These are phyloP conservation scores for Auricularia heimuer DNA, from an alignment of 768 basidiomycete species.

Conservation along the genomic window DNA sequence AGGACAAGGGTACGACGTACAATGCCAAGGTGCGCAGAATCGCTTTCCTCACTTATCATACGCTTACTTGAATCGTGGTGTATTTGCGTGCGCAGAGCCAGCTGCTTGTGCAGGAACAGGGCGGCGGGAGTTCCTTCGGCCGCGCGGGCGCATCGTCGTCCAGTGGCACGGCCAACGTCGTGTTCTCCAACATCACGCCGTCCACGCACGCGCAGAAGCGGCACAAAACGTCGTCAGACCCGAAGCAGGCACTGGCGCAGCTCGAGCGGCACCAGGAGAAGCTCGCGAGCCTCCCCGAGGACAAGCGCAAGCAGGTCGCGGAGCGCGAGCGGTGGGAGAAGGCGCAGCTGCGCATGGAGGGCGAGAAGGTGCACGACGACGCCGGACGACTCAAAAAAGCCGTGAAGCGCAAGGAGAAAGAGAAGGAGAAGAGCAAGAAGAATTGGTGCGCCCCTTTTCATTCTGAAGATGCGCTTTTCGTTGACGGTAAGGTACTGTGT, in stretches of 20 bases:
- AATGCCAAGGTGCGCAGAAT: slow-evolving; percentile 39
- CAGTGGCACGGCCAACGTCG: slow-evolving; percentile 41
- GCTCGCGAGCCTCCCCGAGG: slow-evolving; percentile 65
- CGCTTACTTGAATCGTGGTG: slow-evolving; percentile 4
- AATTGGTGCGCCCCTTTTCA: slow-evolving; percentile 52
- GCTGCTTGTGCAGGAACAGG: slow-evolving; percentile 54
- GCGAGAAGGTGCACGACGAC: slow-evolving; percentile 86
- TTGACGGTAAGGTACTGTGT: slow-evolving; percentile 5
- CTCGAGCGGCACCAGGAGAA: slow-evolving; percentile 69
- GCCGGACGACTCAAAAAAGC: slow-evolving; percentile 83
- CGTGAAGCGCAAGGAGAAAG: slow-evolving; percentile 84
- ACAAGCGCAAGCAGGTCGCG: slow-evolving; percentile 69
- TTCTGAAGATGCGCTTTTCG: slow-evolving; percentile 1
- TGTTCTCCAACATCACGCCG: slow-evolving; percentile 57
- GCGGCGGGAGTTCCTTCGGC: background rate
- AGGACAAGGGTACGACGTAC: slow-evolving; percentile 29
- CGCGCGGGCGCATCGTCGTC: background rate
- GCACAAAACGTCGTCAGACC: slow-evolving; percentile 70
- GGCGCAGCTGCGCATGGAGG: slow-evolving; percentile 78
- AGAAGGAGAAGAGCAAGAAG: slow-evolving; percentile 74
- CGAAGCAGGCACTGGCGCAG: slow-evolving; percentile 75
- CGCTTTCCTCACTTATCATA: background rate
- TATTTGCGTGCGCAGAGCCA: slow-evolving; percentile 40
- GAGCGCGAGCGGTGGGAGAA: slow-evolving; percentile 87
- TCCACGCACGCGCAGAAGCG: slow-evolving; percentile 33